Base-by-base conservation (phyloP, 306 rosid species). In the Morella rubra region DNA sequence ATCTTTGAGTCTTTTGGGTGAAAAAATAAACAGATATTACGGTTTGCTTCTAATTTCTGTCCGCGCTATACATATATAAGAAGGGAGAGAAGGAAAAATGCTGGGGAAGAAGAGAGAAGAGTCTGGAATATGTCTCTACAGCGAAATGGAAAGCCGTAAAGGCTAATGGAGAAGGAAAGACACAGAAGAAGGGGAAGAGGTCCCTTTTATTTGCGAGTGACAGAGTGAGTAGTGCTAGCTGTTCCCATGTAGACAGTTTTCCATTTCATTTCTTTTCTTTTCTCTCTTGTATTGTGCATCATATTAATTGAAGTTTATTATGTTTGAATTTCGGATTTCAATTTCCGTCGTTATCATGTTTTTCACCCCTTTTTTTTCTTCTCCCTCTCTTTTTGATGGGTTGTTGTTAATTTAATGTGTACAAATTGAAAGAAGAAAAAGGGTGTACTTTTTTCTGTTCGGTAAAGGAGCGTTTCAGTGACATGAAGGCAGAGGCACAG, bases 131-230 rank as follows among this genome's bases (percentile, higher is more conserved):
- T 73, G 16, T 52, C 44, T 59, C 44, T 42, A 78, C 72, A 78
- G 77, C 77, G 22, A 79, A 32, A 85, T 82, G 77, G 88, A 81
- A 84, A 83, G 80, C 71, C 69, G 82, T 78, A 84, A 53, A 62
- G 84, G 85, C 60, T 61, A 47, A 73, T 22, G 37, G 77, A 8
- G 80, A 82, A 65, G 81, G 83, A 72, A 76, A 73, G 83, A 69
- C 84, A 68, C 0, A 0, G 84, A 15, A 14, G 74, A 87, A 87
- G 54, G 19, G 81, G 71, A 67, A 73, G 80, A 65, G 27, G 27
- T 1, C 78, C 87, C 14, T 87, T 80, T 87, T 85, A 90, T 87
- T 81, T 77, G 81, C 20, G 81, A 72, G 71, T 13, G 83, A 12
- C 24, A 8, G 27, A 4, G 20, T 2, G 69, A 62, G 8, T 24